Percentiles rank a stretch among this genome's conserved stretches.
Evolutionary conservation across 768 basidiomycete genomes (phyloP).

Genomic region (Phlebiopsis flavidoalba): DNA sequence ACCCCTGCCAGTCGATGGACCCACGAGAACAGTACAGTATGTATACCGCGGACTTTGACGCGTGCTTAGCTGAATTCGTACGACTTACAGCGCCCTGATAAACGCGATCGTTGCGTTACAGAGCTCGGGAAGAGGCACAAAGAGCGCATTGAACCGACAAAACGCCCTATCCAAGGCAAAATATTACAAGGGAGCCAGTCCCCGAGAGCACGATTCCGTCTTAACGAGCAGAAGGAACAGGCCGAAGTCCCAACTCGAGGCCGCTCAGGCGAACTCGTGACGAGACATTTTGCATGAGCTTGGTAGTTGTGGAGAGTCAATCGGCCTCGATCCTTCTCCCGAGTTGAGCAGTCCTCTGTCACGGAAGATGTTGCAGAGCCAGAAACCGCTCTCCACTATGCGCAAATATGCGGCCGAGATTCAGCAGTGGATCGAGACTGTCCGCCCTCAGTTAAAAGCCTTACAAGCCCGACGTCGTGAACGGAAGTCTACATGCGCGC

Average conservation of each 20-base stretch:
- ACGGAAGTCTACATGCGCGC: no score
- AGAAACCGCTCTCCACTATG: background rate
- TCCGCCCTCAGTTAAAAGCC: background rate
- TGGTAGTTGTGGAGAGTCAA: background rate
- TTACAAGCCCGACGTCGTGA: background rate
- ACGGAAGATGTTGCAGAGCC: background rate
- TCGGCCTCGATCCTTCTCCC: background rate
- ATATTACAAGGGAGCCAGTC: background rate
- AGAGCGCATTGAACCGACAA: background rate
- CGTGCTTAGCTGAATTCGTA: background rate
- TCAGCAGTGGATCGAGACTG: background rate
- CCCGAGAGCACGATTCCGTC: background rate
- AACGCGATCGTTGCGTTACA: background rate
- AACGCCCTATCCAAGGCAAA: background rate
- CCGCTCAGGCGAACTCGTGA: background rate
- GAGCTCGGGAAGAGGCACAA: background rate
- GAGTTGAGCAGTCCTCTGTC: background rate
- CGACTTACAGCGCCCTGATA: background rate
- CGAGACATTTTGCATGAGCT: background rate
- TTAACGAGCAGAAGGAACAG: background rate
- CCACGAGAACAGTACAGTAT: background rate
- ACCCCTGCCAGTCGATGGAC: background rate
- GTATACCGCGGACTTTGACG: no score
- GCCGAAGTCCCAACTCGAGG: background rate
- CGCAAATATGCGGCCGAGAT: background rate